These are phyloP conservation scores for Aphanoascus verrucosus DNA, from an alignment of 2,329 filamentous ascomycete species.

Conservation along the genomic window DNA sequence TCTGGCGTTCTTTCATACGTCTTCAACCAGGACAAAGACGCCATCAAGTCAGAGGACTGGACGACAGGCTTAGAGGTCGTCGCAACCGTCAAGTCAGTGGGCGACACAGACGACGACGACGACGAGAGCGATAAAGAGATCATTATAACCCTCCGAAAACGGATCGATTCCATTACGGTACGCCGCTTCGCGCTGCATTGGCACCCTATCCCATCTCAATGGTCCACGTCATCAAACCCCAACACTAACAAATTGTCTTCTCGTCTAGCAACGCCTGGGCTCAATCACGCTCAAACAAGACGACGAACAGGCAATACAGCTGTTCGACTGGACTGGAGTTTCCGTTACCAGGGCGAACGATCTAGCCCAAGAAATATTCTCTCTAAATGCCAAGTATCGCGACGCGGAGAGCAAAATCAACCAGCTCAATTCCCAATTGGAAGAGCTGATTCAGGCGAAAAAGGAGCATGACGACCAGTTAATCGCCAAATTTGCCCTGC, in stretches of 20 bases:
- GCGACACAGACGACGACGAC: slow-evolving; percentile 15
- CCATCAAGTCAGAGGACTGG: slow-evolving; percentile 16
- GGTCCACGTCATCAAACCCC: slow-evolving; percentile 10
- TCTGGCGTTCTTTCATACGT: slow-evolving; percentile 26
- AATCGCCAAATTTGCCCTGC: slow-evolving; percentile 46
- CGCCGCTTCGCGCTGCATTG: slow-evolving; percentile 11
- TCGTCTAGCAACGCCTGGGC: slow-evolving; percentile 43
- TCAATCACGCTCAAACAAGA: slow-evolving; percentile 42
- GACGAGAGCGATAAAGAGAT: slow-evolving; percentile 28
- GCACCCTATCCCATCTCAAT: slow-evolving; percentile 5
- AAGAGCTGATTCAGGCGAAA: slow-evolving; percentile 49
- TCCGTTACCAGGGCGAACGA: slow-evolving; percentile 37
- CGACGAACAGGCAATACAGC: slow-evolving; percentile 45
- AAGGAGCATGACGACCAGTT: slow-evolving; percentile 46
- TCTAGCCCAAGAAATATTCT: slow-evolving; percentile 34
- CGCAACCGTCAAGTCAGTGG: slow-evolving; percentile 19
- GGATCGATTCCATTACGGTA: slow-evolving; percentile 41
- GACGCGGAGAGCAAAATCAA: slow-evolving; percentile 42
- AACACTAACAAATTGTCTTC: slow-evolving; percentile 8
- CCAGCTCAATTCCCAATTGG: slow-evolving; percentile 44
- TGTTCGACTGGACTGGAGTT: slow-evolving; percentile 47
- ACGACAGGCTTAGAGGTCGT: slow-evolving; percentile 25
- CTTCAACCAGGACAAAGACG: slow-evolving; percentile 24
- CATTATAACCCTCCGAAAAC: slow-evolving; percentile 34
- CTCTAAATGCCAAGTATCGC: slow-evolving; percentile 32